Conservation (phyloP, 1,284 basidiomycete species). For the Trametes pubescens region DNA sequence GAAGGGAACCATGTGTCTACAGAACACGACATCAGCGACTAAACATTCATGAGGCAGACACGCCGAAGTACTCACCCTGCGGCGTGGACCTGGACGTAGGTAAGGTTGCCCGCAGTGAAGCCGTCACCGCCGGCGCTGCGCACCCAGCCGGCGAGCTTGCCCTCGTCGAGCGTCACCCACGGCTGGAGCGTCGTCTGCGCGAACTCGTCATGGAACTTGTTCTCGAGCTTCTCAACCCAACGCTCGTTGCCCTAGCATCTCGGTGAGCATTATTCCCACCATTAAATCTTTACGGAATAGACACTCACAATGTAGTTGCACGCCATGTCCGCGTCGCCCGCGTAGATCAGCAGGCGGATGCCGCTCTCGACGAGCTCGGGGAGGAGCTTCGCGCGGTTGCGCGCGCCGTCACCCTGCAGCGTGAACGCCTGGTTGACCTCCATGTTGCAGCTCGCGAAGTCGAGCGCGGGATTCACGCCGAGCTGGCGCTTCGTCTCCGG, state of each 20-base stretch:
- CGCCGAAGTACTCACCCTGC: conserved; percentile 63
- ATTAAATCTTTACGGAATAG: too few species aligned
- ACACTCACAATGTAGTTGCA: conserved; percentile 75
- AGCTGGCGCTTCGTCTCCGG: conserved; percentile 78
- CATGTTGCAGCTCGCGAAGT: conserved; percentile 68
- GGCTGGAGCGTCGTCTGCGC: conserved; percentile 55
- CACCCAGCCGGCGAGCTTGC: conserved; percentile 61
- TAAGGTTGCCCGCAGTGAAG: conserved; percentile 74
- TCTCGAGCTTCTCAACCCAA: conserved; percentile 74
- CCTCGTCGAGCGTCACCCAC: conserved; percentile 59
- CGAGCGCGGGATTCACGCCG: conserved; percentile 67
- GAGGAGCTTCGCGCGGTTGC: conserved; percentile 79
- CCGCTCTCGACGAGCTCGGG: conserved; percentile 81
- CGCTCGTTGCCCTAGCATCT: conserved; percentile 71
- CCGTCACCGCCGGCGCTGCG: conserved; percentile 69
- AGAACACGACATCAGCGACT: not conserved
- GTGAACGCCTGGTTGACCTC: conserved; percentile 76
- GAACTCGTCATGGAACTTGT: conserved; percentile 75
- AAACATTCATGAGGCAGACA: not conserved
- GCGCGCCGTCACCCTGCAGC: conserved; percentile 81
- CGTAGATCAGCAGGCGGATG: conserved; percentile 84
- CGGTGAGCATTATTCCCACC: too few species aligned
- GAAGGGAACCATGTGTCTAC: conserved; percentile 41
- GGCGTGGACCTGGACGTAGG: conserved; percentile 75
- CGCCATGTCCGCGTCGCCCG: conserved; percentile 85